Base-by-base conservation (phyloP, 2,329 filamentous ascomycete species). In the Colletotrichum spaethianum region DNA sequence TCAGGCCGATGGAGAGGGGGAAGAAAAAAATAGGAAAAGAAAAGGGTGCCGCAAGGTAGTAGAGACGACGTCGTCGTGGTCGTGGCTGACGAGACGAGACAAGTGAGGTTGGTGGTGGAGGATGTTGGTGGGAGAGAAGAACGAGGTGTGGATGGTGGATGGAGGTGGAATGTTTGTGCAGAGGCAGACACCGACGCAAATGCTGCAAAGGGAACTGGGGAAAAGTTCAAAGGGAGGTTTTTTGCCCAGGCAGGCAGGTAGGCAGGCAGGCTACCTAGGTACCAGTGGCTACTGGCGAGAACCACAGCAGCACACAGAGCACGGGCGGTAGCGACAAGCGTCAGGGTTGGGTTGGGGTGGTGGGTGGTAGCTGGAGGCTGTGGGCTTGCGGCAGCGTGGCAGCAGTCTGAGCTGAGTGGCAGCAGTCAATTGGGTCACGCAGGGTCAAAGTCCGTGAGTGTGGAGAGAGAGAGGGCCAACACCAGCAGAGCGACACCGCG, bases 1-100 rank as follows among this genome's bases (percentile, higher is more conserved):
- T 79, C 78, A 76, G 77, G 76, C 77, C 75, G 77, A 74, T 69
- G 65, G 23, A 38, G 66, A 53, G 48, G 46, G 74, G 76, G 77
- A 74, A 74, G 66, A 59, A 68, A 77, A 72, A 63, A 74, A 73
- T 74, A 71, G 68, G 74, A 70, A 75, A 77, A 75, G 78, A 80
- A 73, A 73, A 36, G 57, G 53, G 61, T 67, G 67, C 67, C 70
- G 67, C 67, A 62, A 71, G 57, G 57, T 70, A 50, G 67, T 42
- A 56, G 67, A 67, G 67, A 44, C 67, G 67, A 73, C 56, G 62
- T 70, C 73, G 73, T 72, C 64, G 72, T 61, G 70, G 64, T 67
- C 73, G 70, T 70, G 70, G 70, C 70, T 73, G 70, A 73, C 67
- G 61, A 73, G 70, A 67, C 70, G 62, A 71, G 70, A 70, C 70